Percentiles rank a stretch among this genome's conserved stretches.
Evolutionary conservation across 1,139 yeast species (phyloP).

Genomic region (Meyerozyma elateridarum): DNA sequence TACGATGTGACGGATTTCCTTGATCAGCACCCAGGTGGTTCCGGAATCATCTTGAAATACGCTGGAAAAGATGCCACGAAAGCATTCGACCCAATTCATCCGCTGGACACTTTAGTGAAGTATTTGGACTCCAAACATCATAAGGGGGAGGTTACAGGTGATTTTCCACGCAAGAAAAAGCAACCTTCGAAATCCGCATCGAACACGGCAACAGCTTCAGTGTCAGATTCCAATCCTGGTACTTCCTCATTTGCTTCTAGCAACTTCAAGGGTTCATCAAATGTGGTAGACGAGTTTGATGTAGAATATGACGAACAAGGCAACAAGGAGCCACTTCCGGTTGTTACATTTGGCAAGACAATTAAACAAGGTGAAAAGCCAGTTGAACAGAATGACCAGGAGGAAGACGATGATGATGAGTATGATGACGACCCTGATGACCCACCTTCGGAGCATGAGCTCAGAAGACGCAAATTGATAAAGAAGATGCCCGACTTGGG

Average conservation of each 20-base stretch:
- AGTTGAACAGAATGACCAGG: too few species aligned
- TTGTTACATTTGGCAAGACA: neutral
- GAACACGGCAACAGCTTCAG: constrained; percentile 1
- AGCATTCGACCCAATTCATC: constrained; percentile 74
- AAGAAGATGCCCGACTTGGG: constrained; percentile 55
- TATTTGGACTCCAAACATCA: constrained; percentile 31
- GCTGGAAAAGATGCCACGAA: constrained; percentile 61
- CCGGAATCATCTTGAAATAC: constrained; percentile 45
- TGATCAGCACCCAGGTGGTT: constrained; percentile 52
- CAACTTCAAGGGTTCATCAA: too few species aligned
- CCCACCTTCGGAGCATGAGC: constrained; percentile 33
- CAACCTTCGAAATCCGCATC: constrained; percentile 5
- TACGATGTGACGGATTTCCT: constrained; percentile 49
- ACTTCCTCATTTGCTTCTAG: too few species aligned
- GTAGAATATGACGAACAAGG: constrained; percentile 47
- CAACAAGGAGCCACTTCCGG: constrained; percentile 24
- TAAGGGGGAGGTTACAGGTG: constrained; percentile 28
- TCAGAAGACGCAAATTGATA: constrained; percentile 15
- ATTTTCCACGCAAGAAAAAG: constrained; percentile 12
- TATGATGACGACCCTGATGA: constrained; percentile 21
- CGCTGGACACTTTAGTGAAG: constrained; percentile 64
- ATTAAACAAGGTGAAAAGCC: too few species aligned
- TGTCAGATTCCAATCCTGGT: constrained; percentile 1
- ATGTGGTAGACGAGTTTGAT: constrained; percentile 39
- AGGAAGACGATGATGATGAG: constrained; percentile 15